phyloP scores from a whole-genome alignment of 225 moss, liverwort and hornwort genomes.

The Rhytidiadelphus loreus region DNA sequence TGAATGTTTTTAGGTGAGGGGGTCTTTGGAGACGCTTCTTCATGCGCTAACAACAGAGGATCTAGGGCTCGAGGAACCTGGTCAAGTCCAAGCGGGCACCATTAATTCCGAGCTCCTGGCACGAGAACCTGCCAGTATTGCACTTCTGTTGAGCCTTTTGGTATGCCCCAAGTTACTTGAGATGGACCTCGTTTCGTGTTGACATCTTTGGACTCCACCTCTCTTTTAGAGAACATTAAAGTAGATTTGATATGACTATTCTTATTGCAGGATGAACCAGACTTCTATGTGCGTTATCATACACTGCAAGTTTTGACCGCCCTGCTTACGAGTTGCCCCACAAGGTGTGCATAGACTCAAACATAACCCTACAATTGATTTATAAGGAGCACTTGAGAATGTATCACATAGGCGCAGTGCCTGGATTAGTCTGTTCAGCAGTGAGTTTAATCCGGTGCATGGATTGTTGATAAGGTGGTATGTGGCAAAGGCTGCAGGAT shows the following conservation, averaged over 20 bases:
- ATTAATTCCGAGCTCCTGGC: conserved; percentile 95
- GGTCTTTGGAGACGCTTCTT: conserved; percentile 87
- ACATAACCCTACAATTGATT: background rate
- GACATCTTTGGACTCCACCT: background rate
- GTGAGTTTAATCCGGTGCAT: background rate
- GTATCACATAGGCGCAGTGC: background rate
- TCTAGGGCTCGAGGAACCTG: conserved; percentile 45
- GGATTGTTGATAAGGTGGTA: conserved; percentile 20
- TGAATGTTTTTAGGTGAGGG: conserved; percentile 59
- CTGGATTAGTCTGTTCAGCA: background rate
- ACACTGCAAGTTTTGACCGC: conserved; percentile 89
- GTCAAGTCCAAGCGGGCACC: conserved; percentile 66
- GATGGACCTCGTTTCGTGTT: background rate
- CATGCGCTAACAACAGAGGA: conserved; percentile 84
- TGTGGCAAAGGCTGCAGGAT: conserved; percentile 93
- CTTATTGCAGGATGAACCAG: conserved; percentile 72
- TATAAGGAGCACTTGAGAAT: background rate
- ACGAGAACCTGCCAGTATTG: conserved; percentile 79
- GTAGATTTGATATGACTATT: conserved; percentile 3
- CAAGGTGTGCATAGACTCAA: conserved; percentile 55
- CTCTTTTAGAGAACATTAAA: background rate
- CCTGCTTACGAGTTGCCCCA: conserved; percentile 81
- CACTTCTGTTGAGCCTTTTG: conserved; percentile 89
- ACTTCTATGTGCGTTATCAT: conserved; percentile 96
- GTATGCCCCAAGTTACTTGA: conserved; percentile 30